Base-by-base conservation (phyloP, 805 yeast species). In the Myxozyma monticola region DNA sequence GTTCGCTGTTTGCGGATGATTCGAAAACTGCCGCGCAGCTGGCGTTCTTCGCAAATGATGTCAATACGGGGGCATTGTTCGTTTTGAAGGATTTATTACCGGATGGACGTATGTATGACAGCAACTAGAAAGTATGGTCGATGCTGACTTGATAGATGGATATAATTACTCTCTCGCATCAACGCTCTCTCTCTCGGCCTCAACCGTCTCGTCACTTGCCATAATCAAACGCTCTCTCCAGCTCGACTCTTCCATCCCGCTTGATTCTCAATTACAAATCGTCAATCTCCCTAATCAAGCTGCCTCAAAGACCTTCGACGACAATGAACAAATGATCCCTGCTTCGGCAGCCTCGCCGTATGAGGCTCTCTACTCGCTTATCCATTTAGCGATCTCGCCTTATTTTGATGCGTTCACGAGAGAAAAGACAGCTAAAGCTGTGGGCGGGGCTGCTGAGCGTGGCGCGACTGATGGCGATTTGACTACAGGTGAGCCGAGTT, bases 351-450 rank as follows among this genome's bases (percentile, higher is more conserved):
- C 35, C 40, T 24, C 54, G 25, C 60, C 74, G 1, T 76, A 76
- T 49, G 84, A 83, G 41, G 71, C 74, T 24, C 62, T 89, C n/a
- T 73, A 81, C 57, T 70, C 80, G 0, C 66, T 90, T 24, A 66
- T 88, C 20, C 76, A 76, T 45, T 68, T 77, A 33, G 95, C 89
- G 1, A 71, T 88, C 20, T 73, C 80, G 0, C 87, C 93, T 0
- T 80, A 82, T 56, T 84, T 89, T 62, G 87, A 85, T 37, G 72
- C 77, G 7, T 64, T 77, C 42, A 58, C 70, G 18, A 48, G 60
- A n/a, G 44, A 36, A 1, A 48, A 51, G 24, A 49, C 38, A 14
- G 9, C 26, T 29, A 49, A 42, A 15, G 7, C 26, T 29, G 31
- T 18, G 20, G 18, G 10, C 6, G 36, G 35, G 22, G 28, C 14